Conservation (phyloP, 2,329 filamentous ascomycete genomes). For the Exophiala viscosa region DNA sequence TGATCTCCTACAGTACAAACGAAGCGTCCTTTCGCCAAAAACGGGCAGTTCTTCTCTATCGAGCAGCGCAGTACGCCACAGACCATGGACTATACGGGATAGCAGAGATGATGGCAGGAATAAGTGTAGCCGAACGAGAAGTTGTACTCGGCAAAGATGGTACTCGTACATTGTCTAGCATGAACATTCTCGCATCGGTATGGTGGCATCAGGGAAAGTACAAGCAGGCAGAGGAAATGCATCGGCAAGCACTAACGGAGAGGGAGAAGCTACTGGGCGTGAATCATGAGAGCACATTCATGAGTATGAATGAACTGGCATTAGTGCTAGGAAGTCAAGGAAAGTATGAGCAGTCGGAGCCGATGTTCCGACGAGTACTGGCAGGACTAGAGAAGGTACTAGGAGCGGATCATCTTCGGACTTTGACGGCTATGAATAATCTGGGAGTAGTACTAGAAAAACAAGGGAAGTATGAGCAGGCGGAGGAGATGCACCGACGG, state of each 20-base stretch:
- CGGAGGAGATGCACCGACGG: conserved; percentile 23
- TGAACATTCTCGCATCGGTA: conserved; percentile 21
- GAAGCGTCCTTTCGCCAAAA: conserved; percentile 1
- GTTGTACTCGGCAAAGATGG: conserved; percentile 27
- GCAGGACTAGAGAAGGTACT: conserved; percentile 4
- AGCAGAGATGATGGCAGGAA: conserved; percentile 8
- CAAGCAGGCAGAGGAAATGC: conserved; percentile 16
- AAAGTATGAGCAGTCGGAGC: conserved; percentile 19
- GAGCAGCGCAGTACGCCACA: conserved; percentile 4
- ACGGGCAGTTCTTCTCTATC: conserved; percentile 6
- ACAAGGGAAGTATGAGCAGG: conserved; percentile 24
- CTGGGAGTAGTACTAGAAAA: conserved; percentile 18
- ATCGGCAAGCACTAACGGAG: conserved; percentile 4
- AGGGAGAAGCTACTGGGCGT: conserved; percentile 12
- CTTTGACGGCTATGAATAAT: conserved; percentile 21
- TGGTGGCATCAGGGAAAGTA: conserved; percentile 6
- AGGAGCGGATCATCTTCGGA: conserved; percentile 19
- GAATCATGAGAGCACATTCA: conserved; percentile 24
- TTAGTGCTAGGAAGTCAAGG: conserved; percentile 13
- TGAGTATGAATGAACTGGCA: conserved; percentile 23
- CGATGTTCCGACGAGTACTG: not conserved
- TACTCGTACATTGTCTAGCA: conserved; percentile 27
- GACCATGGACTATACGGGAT: conserved; percentile 5
- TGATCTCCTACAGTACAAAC: conserved; percentile 14
- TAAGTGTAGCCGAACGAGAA: conserved; percentile 7